A percentile compares a stretch with the other conserved stretches of the same genome.
phyloP scores from a whole-genome alignment of 352 stramenopile species.

The Phytophthora pluvialis region DNA sequence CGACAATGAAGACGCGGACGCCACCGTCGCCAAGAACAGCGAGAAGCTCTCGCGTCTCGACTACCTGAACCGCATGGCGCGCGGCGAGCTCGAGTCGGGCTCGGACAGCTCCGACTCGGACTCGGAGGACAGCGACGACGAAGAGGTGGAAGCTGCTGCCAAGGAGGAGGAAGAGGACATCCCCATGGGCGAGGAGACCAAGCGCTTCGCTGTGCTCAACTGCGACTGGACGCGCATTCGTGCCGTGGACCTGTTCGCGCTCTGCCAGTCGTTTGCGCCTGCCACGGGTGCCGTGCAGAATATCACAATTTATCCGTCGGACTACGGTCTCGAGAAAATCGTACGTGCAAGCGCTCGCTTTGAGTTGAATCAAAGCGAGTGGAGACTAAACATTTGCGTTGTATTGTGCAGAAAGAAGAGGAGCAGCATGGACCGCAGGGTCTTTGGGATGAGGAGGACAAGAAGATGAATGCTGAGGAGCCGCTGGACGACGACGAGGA shows the following conservation, averaged over 20 bases:
- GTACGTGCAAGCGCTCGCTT: constrained; percentile 34
- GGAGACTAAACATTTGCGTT: constrained; percentile 4
- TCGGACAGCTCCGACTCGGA: constrained; percentile 58
- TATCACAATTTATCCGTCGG: constrained; percentile 96
- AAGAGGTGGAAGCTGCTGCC: constrained; percentile 47
- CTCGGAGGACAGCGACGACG: constrained; percentile 59
- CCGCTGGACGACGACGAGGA: constrained; percentile 26
- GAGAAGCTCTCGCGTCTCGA: constrained; percentile 82
- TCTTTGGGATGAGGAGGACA: constrained; percentile 63
- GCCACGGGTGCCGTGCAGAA: constrained; percentile 87
- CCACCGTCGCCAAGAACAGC: constrained; percentile 44
- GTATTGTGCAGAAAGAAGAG: constrained; percentile 72
- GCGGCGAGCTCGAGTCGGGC: constrained; percentile 71
- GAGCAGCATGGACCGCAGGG: constrained; percentile 71
- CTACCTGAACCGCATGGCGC: constrained; percentile 87
- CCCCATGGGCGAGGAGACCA: constrained; percentile 84
- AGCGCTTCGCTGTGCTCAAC: constrained; percentile 94
- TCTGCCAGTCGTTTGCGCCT: constrained; percentile 95
- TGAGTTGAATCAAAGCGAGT: background rate
- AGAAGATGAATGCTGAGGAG: constrained; percentile 26
- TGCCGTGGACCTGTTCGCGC: constrained; percentile 95
- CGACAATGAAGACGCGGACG: constrained; percentile 37
- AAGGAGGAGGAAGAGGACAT: constrained; percentile 78
- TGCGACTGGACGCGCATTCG: constrained; percentile 97
- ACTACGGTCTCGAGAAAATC: constrained; percentile 96